Base-by-base conservation (phyloP, 345 rosid genomes). In the Boechera divaricarpa region DNA sequence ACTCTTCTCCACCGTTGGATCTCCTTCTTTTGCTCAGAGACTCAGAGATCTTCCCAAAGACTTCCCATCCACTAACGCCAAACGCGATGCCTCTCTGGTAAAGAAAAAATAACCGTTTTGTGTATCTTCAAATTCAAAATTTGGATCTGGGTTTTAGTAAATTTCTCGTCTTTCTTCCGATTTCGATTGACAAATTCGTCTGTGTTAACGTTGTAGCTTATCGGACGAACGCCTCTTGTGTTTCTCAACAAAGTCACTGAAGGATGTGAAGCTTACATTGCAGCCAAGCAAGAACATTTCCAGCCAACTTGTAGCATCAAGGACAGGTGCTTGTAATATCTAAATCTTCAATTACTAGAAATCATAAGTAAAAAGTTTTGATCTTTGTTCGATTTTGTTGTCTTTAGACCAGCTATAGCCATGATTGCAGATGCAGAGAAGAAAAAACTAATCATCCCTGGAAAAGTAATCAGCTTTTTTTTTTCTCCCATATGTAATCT, bases 231-330 rank as follows among this genome's bases (percentile, higher is more conserved):
- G 29, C 98, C 98, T 0, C 79, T 95, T 16, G 98, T 88, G 32
- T 95, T 60, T 76, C 96, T 95, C 31, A 95, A 86, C 84, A 90
- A 79, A 85, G 92, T 95, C 32, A 84, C 88, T 10, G 90, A 95
- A 85, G 99, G 96, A 32, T 92, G 97, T 76, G 96, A 86, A 81
- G 99, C 97, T 35, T 95, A 85, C 63, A 78, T 95, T 24, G 98
- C 94, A 12, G 97, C 81, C 38, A 92, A 95, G 80, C 98, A 95
- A 82, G 98, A 95, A 72, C 93, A 92, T 92, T 81, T 92, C 76
- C 98, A 92, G 51, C 99, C 99, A 32, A 92, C 98, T 59, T 67
- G 94, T 49, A 95, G 99, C 79, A 67, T 95, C 82, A 95, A 95
- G 81, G 99, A 95, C 96, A 88, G 99, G 98, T 86, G 21, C 51